Evolutionary conservation across 2,329 filamentous ascomycete species (phyloP).

Genomic region (Tolypocladium ophioglossoides): DNA sequence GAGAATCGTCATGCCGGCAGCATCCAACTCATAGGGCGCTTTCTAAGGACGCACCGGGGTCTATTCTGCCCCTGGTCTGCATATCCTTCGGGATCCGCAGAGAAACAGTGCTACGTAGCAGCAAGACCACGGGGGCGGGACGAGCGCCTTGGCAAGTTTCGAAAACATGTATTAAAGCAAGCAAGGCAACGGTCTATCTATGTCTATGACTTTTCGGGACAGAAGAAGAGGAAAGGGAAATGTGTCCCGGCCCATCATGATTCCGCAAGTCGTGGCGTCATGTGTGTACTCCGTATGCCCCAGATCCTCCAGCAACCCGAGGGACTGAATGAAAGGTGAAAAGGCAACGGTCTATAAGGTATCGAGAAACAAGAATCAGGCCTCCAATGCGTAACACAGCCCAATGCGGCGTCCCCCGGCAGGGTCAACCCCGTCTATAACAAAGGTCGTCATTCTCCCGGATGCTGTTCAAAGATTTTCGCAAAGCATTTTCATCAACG

Average conservation of each 20-base stretch:
- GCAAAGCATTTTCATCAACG: background rate
- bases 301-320: background rate
- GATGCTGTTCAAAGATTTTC: background rate
- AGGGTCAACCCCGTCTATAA: background rate
- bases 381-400: background rate
- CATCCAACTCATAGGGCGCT: background rate
- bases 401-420: background rate
- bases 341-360: slow-evolving; percentile 18
- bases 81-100: background rate
- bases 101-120: background rate
- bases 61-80: too few relatives aligned
- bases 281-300: background rate
- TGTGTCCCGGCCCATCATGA: background rate
- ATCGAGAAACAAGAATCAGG: background rate
- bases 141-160: background rate
- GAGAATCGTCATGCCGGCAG: background rate
- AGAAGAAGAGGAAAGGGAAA: background rate
- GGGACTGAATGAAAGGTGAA: background rate
- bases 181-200: background rate
- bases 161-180: background rate
- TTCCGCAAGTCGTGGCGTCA: background rate
- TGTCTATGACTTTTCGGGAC: background rate
- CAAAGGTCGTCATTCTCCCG: background rate
- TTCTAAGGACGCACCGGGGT: background rate
- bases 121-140: background rate